phyloP scores from a whole-genome alignment of 129 eudicot species.

The Arctium minus region DNA sequence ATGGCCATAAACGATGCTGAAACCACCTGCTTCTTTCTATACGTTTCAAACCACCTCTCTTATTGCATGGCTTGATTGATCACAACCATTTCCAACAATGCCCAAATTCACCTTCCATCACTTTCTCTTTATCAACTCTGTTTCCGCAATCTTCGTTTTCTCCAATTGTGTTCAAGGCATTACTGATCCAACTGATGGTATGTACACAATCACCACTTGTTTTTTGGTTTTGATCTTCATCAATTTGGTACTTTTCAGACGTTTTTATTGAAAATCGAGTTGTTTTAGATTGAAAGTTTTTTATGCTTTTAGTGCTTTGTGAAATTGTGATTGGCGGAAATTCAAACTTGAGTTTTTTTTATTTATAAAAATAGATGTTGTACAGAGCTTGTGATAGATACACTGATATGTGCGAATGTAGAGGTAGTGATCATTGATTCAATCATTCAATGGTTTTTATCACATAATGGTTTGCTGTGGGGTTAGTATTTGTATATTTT shows the following conservation, averaged over 20 bases:
- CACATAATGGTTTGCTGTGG: not conserved
- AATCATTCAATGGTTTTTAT: not conserved
- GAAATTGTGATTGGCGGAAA: not conserved
- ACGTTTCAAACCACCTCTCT: not conserved
- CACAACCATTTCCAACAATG: not conserved
- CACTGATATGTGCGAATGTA: not conserved
- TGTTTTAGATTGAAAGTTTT: not conserved
- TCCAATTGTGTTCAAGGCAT: not conserved
- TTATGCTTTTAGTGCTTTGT: not conserved
- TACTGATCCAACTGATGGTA: not conserved
- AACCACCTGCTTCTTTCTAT: not conserved
- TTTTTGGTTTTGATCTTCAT: not conserved
- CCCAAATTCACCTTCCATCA: not conserved
- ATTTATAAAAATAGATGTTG: not conserved
- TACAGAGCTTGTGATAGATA: not conserved
- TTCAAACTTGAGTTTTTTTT: not conserved
- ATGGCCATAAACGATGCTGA: not conserved
- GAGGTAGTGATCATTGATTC: not conserved
- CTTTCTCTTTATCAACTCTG: not conserved
- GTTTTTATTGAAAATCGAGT: not conserved
- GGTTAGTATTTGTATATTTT: not conserved
- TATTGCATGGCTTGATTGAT: not conserved
- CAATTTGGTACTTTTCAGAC: not conserved
- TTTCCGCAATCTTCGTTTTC: not conserved
- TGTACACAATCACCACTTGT: not conserved